These are phyloP conservation scores for Bipolaris cookei DNA, from an alignment of 2,329 filamentous ascomycete genomes.

Conservation along the genomic window DNA sequence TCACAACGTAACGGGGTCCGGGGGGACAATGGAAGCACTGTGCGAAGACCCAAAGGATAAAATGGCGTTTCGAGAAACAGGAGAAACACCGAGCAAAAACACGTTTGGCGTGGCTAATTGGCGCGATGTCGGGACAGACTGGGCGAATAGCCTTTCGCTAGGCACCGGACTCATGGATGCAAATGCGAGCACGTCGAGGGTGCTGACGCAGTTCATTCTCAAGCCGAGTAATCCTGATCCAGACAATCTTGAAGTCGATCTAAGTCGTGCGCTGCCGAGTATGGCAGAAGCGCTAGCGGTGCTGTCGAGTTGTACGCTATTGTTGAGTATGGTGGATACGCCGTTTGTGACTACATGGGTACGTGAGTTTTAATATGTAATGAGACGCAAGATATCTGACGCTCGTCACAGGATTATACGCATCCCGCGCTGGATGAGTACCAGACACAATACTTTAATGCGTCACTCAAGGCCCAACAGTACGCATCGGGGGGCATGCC, in stretches of 20 bases:
- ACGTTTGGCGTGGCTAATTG: constrained; percentile 55
- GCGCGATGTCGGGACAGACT: constrained; percentile 53
- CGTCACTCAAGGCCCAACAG: constrained; percentile 67
- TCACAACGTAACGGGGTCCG: constrained; percentile 55
- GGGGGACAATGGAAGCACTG: constrained; percentile 64
- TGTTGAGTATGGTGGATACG: constrained; percentile 64
- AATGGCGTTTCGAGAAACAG: constrained; percentile 61
- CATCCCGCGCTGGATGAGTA: constrained; percentile 50
- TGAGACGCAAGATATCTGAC: not conserved
- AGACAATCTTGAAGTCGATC: constrained; percentile 35
- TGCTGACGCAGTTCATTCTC: constrained; percentile 55
- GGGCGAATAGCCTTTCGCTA: constrained; percentile 53
- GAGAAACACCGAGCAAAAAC: constrained; percentile 59
- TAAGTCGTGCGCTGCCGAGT: constrained; percentile 65
- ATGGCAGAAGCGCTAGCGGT: constrained; percentile 77
- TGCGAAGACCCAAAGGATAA: constrained; percentile 65
- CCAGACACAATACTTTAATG: constrained; percentile 66
- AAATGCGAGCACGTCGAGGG: constrained; percentile 53
- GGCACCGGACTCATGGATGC: constrained; percentile 53
- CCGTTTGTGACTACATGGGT: constrained; percentile 64
- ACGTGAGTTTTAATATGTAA: constrained; percentile 11
- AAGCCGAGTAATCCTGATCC: constrained; percentile 26
- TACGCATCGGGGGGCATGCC: constrained; percentile 71
- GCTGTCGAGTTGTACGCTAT: constrained; percentile 69
- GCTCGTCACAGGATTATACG: constrained; percentile 50